Evolutionary conservation across 1,284 basidiomycete genomes (phyloP).

Genomic region (Pisolithus thermaeus): DNA sequence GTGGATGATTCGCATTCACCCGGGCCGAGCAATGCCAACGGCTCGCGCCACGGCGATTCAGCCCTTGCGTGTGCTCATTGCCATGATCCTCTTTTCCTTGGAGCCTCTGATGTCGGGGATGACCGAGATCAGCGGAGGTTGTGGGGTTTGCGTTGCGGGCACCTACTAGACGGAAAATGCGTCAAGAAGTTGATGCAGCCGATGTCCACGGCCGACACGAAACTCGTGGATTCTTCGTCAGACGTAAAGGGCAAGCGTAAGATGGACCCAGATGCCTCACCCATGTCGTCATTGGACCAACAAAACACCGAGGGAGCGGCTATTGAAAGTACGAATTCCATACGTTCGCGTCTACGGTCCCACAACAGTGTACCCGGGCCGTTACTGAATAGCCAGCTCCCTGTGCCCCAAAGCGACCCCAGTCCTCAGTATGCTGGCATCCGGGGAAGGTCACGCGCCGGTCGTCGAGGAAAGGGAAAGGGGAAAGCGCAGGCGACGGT

Average conservation of each 20-base stretch:
- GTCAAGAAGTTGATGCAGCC: constrained; percentile 52
- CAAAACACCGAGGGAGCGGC: constrained; percentile 26
- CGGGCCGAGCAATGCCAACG: constrained; percentile 14
- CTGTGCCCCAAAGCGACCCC: neutral
- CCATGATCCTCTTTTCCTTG: constrained; percentile 47
- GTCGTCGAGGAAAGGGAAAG: constrained; percentile 24
- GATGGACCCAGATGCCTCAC: constrained; percentile 1
- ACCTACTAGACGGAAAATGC: constrained; percentile 72
- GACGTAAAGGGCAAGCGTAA: constrained; percentile 34
- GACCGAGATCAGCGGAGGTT: constrained; percentile 39
- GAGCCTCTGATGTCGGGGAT: constrained; percentile 30
- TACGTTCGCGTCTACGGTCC: constrained; percentile 53
- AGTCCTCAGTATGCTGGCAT: neutral
- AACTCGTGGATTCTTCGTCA: constrained; percentile 8
- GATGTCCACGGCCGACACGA: constrained; percentile 8
- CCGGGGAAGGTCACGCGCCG: constrained; percentile 2
- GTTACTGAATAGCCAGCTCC: neutral
- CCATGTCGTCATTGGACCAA: constrained; percentile 13
- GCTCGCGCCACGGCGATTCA: constrained; percentile 17
- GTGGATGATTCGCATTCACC: constrained; percentile 13
- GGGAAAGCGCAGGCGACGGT: constrained; percentile 34
- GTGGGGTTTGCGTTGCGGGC: constrained; percentile 69
- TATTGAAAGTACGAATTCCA: constrained; percentile 25
- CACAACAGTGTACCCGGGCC: constrained; percentile 21
- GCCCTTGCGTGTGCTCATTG: constrained; percentile 61